Conservation (phyloP, 2,329 filamentous ascomycete genomes). For the Ceratocystis ficicola region DNA sequence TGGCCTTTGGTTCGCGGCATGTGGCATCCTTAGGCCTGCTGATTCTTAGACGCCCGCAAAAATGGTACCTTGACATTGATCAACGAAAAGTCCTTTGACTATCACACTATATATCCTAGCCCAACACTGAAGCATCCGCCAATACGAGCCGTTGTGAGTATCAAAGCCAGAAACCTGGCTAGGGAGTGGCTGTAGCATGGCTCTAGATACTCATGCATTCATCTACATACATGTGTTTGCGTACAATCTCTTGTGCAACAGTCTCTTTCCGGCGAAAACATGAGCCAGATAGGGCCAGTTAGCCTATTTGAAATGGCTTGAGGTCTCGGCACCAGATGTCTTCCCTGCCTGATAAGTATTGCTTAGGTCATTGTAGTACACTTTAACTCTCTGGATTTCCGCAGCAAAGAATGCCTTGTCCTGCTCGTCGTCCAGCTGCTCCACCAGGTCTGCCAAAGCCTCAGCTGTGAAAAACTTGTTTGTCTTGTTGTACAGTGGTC, state of each 20-base stretch:
- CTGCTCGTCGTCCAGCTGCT: constrained; percentile 29
- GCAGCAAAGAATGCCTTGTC: constrained; percentile 29
- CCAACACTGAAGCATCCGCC: too few relatives aligned
- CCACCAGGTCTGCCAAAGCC: constrained; percentile 34
- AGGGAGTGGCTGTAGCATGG: not conserved
- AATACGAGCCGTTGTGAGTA: not conserved
- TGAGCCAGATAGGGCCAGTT: not conserved
- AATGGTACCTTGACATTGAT: not conserved
- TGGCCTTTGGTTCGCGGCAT: not conserved
- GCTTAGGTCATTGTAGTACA: constrained; percentile 36
- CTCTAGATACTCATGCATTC: not conserved
- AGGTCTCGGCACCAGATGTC: constrained; percentile 32
- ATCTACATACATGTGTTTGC: not conserved
- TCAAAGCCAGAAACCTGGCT: not conserved
- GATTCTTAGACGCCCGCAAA: not conserved
- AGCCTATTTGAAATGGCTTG: constrained; percentile 38
- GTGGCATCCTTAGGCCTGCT: not conserved
- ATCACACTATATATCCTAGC: not conserved
- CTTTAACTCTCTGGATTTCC: constrained; percentile 40
- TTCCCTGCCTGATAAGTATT: constrained; percentile 41
- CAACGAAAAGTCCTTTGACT: not conserved
- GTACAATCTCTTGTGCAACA: not conserved
- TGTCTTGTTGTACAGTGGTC: constrained; percentile 41
- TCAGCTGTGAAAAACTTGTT: constrained; percentile 43
- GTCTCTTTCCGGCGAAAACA: not conserved